These are phyloP conservation scores for Lomentospora prolificans DNA, from an alignment of 2,329 filamentous ascomycete species.

Conservation along the genomic window DNA sequence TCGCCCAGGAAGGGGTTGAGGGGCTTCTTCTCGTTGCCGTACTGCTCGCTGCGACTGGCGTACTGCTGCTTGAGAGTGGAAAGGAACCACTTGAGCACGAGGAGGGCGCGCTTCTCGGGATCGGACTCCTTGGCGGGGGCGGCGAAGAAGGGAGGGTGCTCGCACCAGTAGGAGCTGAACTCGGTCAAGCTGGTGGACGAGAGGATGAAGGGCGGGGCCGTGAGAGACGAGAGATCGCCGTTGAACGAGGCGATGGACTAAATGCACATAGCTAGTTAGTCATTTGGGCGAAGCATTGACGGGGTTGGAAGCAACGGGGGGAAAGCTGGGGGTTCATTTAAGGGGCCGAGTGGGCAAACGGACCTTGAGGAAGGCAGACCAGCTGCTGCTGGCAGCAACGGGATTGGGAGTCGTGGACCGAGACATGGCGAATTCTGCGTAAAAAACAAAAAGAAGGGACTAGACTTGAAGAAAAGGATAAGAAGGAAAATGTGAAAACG, in stretches of 20 bases:
- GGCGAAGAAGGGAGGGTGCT: constrained; percentile 67
- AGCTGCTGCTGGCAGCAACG: constrained; percentile 34
- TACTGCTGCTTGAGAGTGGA: constrained; percentile 85
- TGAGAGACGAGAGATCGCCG: constrained; percentile 70
- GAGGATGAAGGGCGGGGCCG: constrained; percentile 74
- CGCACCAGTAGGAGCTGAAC: constrained; percentile 75
- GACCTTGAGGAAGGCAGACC: constrained; percentile 44
- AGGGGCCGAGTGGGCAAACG: constrained; percentile 8
- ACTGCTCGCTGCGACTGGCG: constrained; percentile 62
- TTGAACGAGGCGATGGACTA: constrained; percentile 73
- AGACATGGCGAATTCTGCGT: constrained; percentile 18
- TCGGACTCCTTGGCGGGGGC: constrained; percentile 73
- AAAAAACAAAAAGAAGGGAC: not conserved
- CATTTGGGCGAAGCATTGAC: no score
- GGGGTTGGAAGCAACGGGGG: constrained; percentile 9
- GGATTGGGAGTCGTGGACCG: constrained; percentile 19
- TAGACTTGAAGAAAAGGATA: not conserved
- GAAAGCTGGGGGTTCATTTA: not conserved
- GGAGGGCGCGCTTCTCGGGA: constrained; percentile 68
- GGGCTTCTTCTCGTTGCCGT: constrained; percentile 93
- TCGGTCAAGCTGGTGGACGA: constrained; percentile 70
- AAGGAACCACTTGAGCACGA: constrained; percentile 95
- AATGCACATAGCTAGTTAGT: no score
- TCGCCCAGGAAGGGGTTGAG: constrained; percentile 94
- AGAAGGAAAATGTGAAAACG: not conserved